Base-by-base conservation (phyloP, 306 rosid species). In the Prosopis cineraria region DNA sequence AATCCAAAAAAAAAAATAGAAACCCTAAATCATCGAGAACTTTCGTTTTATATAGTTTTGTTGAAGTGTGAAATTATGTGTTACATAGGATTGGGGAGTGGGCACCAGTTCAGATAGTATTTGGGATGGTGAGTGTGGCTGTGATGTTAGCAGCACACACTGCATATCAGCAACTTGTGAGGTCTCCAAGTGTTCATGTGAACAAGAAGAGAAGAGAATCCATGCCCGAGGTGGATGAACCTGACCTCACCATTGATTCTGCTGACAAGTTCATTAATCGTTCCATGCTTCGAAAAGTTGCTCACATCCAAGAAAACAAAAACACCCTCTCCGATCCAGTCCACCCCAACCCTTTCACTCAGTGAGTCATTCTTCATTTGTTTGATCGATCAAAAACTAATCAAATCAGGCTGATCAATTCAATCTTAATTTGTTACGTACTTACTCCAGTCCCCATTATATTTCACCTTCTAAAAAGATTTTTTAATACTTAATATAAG, bases 201-300 rank as follows among this genome's bases (percentile, higher is more conserved):
- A 79, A 68, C 82, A 85, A 85, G 82, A 66, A 76, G 20, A 71
- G 75, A 67, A 85, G 88, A 60, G 86, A 85, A 30, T 19, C 84
- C 0, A 0, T 79, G 43, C 74, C 84, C 0, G 88, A 85, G 47
- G 74, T 79, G 1, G 56, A 22, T 8, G 84, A 85, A 27, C 88
- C 88, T 1, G 88, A 85, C 56, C 37, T 20, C 33, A 75, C 82
- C 39, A 2, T 85, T 14, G 34, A 67, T 3, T 48, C 43, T 1
- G 84, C 86, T 7, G 66, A 25, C 79, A 85, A 79, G 30, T 85
- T 85, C 78, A 72, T 82, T 37, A 70, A 85, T n/a, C 80, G 77
- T 0, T 85, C 88, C 4, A 40, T 82, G 77, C 44, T 85, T 0
- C 50, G 88, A 6, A 85, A 85, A 53, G 3, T 85, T 0, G 34